A percentile compares a stretch with the other conserved stretches of the same genome.
Conservation (phyloP, 176 grass and related monocot genomes). For the Rhipidocladum racemiflorum region DNA sequence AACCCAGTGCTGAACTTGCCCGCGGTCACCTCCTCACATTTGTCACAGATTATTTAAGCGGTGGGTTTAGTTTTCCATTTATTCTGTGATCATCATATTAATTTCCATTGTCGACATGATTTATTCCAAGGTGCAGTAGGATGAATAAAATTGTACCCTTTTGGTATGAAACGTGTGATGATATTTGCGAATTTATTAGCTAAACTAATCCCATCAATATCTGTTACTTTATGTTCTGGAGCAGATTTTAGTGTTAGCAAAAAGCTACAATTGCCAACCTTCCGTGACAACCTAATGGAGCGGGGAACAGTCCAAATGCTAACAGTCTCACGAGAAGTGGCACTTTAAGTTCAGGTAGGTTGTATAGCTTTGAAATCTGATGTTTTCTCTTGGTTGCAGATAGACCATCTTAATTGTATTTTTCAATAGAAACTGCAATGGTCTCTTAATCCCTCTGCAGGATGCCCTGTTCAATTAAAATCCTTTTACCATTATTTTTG, state of each 20-base stretch:
- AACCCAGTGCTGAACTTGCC: slow-evolving; percentile 83
- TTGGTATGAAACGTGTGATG: background rate
- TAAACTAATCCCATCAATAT: slow-evolving; percentile 20
- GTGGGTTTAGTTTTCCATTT: slow-evolving; percentile 41
- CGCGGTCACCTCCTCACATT: slow-evolving; percentile 73
- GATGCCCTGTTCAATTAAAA: background rate
- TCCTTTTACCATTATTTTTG: background rate
- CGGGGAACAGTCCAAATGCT: slow-evolving; percentile 88
- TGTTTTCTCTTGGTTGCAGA: slow-evolving; percentile 4
- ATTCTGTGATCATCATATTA: background rate
- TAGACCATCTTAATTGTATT: background rate
- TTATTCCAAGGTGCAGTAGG: background rate
- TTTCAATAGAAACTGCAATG: background rate
- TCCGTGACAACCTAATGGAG: slow-evolving; percentile 81
- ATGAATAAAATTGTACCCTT: background rate
- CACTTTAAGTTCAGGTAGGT: slow-evolving; percentile 93
- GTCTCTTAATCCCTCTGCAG: background rate
- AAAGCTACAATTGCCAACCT: slow-evolving; percentile 78
- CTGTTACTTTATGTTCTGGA: slow-evolving; percentile 24
- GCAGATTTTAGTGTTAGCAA: slow-evolving; percentile 83
- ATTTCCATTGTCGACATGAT: background rate
- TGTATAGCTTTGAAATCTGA: slow-evolving; percentile 5
- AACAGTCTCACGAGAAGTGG: slow-evolving; percentile 85
- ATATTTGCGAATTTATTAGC: background rate
- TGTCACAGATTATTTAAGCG: slow-evolving; percentile 88